Base-by-base conservation (phyloP, 768 basidiomycete species). In the Lentinula edodes region DNA sequence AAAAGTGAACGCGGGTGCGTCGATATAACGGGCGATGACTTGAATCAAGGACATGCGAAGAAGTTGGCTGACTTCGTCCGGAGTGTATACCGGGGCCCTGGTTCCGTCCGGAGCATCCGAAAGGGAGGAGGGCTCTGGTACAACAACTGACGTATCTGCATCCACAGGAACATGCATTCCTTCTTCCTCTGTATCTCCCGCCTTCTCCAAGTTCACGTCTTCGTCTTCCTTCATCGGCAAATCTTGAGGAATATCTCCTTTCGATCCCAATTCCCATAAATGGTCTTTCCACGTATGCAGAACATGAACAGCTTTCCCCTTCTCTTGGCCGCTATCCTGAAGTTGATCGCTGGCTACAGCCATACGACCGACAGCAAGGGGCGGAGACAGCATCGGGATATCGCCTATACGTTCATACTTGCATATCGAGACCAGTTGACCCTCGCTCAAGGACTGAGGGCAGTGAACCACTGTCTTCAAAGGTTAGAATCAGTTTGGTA, bases 261-360 rank as follows among this genome's bases (percentile, higher is more conserved):
- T 90, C n/a, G 74, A 73, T 32, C 91, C 91, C 76, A 89, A 78
- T 9, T 85, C 80, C 84, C 89, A 93, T 10, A 93, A 70, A 66
- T 79, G 73, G 66, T 93, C 91, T 67, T 87, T 89, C 85, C 88
- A 91, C 2, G 86, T 83, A 66, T 93, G 92, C 18, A 88, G 64
- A 3, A 91, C 74, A 41, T 78, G 76, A 8, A 92, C 89, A 0
- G 90, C 92, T 69, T 93, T 93, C 1, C 92, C 92, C 66, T 90
- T 91, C 57, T 76, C 78, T 61, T 72, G 71, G 20, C 71, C 73
- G 38, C 73, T 72, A 50, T 74, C 70, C 42, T 68, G 68, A 60
- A 91, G 68, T 50, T 77, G 75, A 56, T 80, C 75, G 50, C 79
- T 75, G 16, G 83, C 69, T 9, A 90, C 72, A 3, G 86, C 89